phyloP scores from a whole-genome alignment of 495 filamentous ascomycete species.

The Xylona heveae region DNA sequence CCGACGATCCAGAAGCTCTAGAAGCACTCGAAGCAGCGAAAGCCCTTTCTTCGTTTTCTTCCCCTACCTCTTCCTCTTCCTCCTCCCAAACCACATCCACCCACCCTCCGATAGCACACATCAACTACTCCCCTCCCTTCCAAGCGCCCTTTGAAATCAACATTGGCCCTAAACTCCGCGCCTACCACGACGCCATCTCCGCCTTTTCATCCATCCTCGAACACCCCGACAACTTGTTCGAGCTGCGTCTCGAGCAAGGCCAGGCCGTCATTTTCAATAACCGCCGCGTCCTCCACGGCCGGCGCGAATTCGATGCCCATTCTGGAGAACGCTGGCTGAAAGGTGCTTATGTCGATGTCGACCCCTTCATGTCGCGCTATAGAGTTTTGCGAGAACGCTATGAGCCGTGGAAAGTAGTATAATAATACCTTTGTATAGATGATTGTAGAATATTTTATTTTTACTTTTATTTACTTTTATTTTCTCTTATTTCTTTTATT shows the following conservation, averaged over 20 bases:
- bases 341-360: conserved; percentile 60
- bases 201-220: conserved; percentile 27
- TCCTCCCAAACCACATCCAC: conserved; percentile 5
- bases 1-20: too few species aligned
- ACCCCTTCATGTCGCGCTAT: conserved; percentile 35
- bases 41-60: too few species aligned
- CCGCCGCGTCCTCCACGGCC: conserved; percentile 52
- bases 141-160: conserved; percentile 26
- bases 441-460: too few species aligned
- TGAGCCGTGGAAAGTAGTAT: neutral
- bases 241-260: conserved; percentile 53
- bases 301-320: conserved; percentile 32
- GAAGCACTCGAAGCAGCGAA: too few species aligned
- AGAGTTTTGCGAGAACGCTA: conserved; percentile 18
- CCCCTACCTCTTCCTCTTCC: neutral
- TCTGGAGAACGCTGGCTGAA: conserved; percentile 47
- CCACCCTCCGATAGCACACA: conserved; percentile 12
- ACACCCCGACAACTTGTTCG: conserved; percentile 26
- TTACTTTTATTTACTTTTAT: too few species aligned
- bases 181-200: conserved; percentile 17
- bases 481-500: too few species aligned
- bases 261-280: conserved; percentile 83
- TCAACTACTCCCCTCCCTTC: conserved; percentile 58
- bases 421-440: too few species aligned
- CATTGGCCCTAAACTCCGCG: conserved; percentile 5